Base-by-base conservation (phyloP, 106 monocot species). In the Phalaenopsis aphrodite region DNA sequence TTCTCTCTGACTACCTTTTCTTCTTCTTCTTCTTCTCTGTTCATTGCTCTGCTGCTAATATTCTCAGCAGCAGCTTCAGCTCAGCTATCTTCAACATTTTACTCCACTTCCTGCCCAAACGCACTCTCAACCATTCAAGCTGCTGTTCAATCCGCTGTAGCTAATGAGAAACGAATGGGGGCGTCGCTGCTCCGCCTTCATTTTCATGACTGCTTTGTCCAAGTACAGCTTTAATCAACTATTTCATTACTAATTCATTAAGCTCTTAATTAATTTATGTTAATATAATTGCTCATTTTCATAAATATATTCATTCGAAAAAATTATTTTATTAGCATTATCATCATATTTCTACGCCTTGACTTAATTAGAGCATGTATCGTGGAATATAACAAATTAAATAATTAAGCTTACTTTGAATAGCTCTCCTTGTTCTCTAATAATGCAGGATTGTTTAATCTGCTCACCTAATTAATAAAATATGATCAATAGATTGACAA, bases 171-270 rank as follows among this genome's bases (percentile, higher is more conserved):
- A 2, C 84, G 90, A 72, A 88, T 88, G 88, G 90, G 88, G 1
- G 90, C 90, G 1, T 91, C 90, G 10, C 72, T 91, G 56, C 88
- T 91, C 42, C 84, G 90, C 1, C 86, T 91, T 36, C 90, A 91
- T 79, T 91, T 91, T 77, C 90, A 91, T n/a, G 90, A 91, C 68
- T 91, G 90, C 75, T 91, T 91, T 56, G 90, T 91, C 86, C 73
- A 88, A 86, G 86, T 80, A 78, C 46, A 5, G 30, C 8, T 47
- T 61, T 24, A 39, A 8, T 30, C 30, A 30, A 30, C 30, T 30
- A 30, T 18, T 43, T 72, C 58, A 69, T 38, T 14, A 37, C 30
- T 69, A 15, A 52, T 30, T 30, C 30, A 30, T 52, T 15, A 52
- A 52, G 52, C 52, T 12, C 12, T 3, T 52, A 12, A 3, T 52